Percentiles rank a stretch among this genome's conserved stretches.
Evolutionary conservation across 2,329 filamentous ascomycete genomes (phyloP).

Genomic region (Pseudocercospora crystallina): DNA sequence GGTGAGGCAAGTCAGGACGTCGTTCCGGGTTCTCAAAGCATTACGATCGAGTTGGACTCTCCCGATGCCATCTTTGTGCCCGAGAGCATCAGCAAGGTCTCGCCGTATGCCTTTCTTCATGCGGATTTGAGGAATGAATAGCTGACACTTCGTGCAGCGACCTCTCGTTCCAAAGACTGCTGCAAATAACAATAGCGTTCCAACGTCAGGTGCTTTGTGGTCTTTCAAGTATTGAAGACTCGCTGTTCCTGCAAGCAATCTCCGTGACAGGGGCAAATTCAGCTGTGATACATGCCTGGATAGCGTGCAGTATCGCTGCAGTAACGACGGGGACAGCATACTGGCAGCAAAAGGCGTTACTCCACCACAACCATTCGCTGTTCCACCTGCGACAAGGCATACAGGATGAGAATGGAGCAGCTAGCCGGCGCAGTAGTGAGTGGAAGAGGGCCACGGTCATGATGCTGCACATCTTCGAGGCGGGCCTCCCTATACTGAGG

Average conservation of each 20-base stretch:
- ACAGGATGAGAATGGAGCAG: background rate
- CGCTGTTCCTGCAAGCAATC: slow-evolving; percentile 15
- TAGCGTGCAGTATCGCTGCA: slow-evolving; percentile 17
- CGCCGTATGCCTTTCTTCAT: slow-evolving; percentile 10
- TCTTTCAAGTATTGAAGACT: slow-evolving; percentile 11
- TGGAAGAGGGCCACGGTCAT: slow-evolving; percentile 20
- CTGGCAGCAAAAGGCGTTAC: slow-evolving; percentile 15
- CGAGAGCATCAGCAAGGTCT: slow-evolving; percentile 5
- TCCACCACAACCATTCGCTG: slow-evolving; percentile 20
- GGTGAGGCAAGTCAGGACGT: background rate
- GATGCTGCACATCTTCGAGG: slow-evolving; percentile 22
- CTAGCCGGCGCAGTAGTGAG: background rate
- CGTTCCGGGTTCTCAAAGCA: background rate
- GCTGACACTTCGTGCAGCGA: slow-evolving; percentile 8
- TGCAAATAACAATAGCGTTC: slow-evolving; percentile 15
- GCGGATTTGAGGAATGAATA: too few relatives aligned
- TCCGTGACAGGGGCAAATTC: slow-evolving; percentile 12
- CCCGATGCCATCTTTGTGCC: slow-evolving; percentile 3
- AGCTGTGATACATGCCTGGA: slow-evolving; percentile 22
- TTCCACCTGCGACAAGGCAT: slow-evolving; percentile 11
- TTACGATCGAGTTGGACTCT: slow-evolving; percentile 3
- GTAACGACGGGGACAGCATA: slow-evolving; percentile 5
- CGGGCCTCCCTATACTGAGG: background rate
- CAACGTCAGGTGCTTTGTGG: slow-evolving; percentile 17
- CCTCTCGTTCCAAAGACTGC: slow-evolving; percentile 9